Evolutionary conservation across 345 rosid genomes (phyloP), one percentile per base, ranked within the genome.

Genomic region (Salix viminalis): DNA sequence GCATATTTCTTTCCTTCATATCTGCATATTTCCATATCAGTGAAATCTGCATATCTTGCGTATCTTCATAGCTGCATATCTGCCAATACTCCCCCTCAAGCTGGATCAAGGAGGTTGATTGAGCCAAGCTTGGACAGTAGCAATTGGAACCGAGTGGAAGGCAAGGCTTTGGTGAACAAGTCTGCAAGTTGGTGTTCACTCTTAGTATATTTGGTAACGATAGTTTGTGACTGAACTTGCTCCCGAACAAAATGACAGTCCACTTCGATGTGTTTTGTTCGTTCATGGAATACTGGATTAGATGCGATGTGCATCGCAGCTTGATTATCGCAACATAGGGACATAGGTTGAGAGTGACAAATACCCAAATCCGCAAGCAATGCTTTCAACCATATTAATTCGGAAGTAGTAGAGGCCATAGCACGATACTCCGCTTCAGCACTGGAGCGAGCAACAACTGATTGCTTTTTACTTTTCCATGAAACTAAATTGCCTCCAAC

Each of bases 391-490:
- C 3, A 52, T 52, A 52, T 52, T 1, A 52, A 2, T 52, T 52
- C 1, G 0, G 0, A 50, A 1, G 3, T 0, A 18, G 9, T 6
- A 0, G n/a, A 19, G 58, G 58, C 10, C 4, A 52, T 52, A 0
- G 0, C 3, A 0, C 0, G 1, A 52, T 52, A 18, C 6, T 19
- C 1, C 0, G 23, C 10, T 52, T 52, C 4, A 5, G 1, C 0
- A 1, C 3, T 19, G 7, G 23, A 5, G 6, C 1, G 1, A 16
- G 58, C 4, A 52, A 52, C 0, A 1, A 52, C 10, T 52, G 2
- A 18, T 52, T 52, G 7, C 18, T 52, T 48, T 52, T 52, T 6
- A 18, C 10, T 52, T 52, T 52, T 52, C 1, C 23, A 19, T 0
- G 10, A 52, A 52, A 52, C 9, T 4, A 52, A 2, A 19, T 52